Base-by-base conservation (phyloP, 345 rosid genomes). In the Passiflora organensis region DNA sequence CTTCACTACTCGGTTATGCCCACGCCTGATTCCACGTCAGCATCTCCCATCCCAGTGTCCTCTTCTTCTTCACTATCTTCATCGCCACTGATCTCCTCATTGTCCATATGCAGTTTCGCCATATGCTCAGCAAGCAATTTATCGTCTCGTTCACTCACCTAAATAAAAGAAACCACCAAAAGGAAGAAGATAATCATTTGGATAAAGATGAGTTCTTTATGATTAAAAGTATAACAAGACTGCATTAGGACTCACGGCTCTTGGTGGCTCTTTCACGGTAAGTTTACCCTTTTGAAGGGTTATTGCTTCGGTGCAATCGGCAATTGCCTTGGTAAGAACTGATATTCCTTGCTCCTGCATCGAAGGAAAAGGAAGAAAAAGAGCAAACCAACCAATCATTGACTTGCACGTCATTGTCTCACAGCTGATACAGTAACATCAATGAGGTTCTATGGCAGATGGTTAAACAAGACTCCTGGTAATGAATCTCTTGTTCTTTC, bases 101-200 rank as follows among this genome's bases (percentile, higher is more conserved):
- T 86, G 58, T 82, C 91, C 15, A 69, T 65, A 15, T 76, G 51
- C 62, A 93, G 77, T 78, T 83, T 87, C 59, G 89, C 96, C 99
- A 89, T 93, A 78, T 87, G 95, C 70, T 94, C 99, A 4, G 96
- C 89, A 12, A 94, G 84, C 65, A 86, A 70, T 73, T 89, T 89
- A 62, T 93, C 99, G 66, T 93, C 99, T 17, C 96, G 66, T 74
- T 93, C 99, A 43, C 99, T 93, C 97, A 93, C 99, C 99, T 89
- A 48, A 48, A 72, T 16, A 47, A 64, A 63, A 21, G 43, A 21
- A 66, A n/a, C 1, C 47, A 59, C 1, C 43, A n/a, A n/a, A n/a
- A n/a, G n/a, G n/a, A n/a, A n/a, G n/a, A n/a, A n/a, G n/a, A n/a
- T n/a, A n/a, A n/a, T n/a, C n/a, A n/a, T n/a, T n/a, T n/a, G n/a